Percentiles rank a stretch among this genome's conserved stretches.
Conservation (phyloP, 441 rosid genomes). For the Daphne laureola region DNA sequence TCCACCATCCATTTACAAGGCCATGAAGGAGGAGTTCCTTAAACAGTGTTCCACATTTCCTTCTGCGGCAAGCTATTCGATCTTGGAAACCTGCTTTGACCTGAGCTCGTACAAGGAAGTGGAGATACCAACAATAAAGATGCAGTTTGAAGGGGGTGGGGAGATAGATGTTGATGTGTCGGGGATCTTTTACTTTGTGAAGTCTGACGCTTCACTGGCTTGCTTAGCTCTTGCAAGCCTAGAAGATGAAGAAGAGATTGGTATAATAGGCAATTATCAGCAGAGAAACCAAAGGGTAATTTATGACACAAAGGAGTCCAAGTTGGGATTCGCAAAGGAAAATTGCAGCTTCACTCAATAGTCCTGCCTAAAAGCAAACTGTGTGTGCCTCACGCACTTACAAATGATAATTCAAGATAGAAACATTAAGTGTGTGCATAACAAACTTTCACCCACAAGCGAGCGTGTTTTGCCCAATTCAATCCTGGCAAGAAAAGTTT, state of each 20-base stretch:
- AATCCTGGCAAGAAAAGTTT: too few species aligned
- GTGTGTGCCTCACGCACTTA: too few species aligned
- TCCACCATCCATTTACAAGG: slow-evolving; percentile 66
- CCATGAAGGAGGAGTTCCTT: slow-evolving; percentile 58
- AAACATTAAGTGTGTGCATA: too few species aligned
- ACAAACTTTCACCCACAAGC: too few species aligned
- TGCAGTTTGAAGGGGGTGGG: slow-evolving; percentile 55
- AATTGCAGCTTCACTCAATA: slow-evolving; percentile 48
- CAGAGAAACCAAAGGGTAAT: slow-evolving; percentile 86
- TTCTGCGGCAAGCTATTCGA: slow-evolving; percentile 54
- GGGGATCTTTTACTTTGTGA: slow-evolving; percentile 75
- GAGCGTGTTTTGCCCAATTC: too few species aligned
- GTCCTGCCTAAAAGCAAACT: too few species aligned
- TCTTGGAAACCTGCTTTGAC: slow-evolving; percentile 80
- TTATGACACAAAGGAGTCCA: slow-evolving; percentile 61
- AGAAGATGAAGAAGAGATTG: slow-evolving; percentile 50
- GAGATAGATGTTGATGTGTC: slow-evolving; percentile 54
- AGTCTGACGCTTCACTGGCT: slow-evolving; percentile 70
- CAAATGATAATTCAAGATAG: too few species aligned
- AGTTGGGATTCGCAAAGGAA: slow-evolving; percentile 74
- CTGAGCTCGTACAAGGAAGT: slow-evolving; percentile 61
- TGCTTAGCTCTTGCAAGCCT: slow-evolving; percentile 92
- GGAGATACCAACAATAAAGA: slow-evolving; percentile 50
- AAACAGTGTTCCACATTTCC: slow-evolving; percentile 65
- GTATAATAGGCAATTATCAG: slow-evolving; percentile 79